Percentiles rank a stretch among this genome's conserved stretches.
phyloP scores from a whole-genome alignment of 2,329 filamentous ascomycete species.

The Fusarium illudens region DNA sequence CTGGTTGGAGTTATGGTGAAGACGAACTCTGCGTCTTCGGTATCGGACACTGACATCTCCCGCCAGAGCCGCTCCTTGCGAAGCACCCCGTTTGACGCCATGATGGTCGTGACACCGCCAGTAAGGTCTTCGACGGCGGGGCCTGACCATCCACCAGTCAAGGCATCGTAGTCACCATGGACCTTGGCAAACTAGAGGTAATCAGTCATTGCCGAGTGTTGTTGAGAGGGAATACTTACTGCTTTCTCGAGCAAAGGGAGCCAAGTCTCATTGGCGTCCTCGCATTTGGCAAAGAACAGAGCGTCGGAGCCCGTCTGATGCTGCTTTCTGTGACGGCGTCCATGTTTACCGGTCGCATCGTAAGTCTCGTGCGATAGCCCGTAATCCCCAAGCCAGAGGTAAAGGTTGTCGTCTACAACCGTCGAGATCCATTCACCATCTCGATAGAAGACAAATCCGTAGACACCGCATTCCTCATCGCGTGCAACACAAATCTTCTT shows the following conservation, averaged over 20 bases:
- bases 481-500: conserved; percentile 72
- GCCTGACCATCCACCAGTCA: conserved; percentile 72
- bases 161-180: conserved; percentile 74
- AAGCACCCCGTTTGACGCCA: conserved; percentile 66
- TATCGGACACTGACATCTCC: conserved; percentile 71
- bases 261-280: conserved; percentile 77
- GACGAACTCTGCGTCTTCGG: conserved; percentile 73
- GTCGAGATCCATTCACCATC: conserved; percentile 76
- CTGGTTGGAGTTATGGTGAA: conserved; percentile 56
- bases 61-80: conserved; percentile 76
- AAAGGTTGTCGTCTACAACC: conserved; percentile 75
- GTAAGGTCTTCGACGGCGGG: conserved; percentile 59
- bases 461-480: conserved; percentile 74
- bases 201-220: neutral
- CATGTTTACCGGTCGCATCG: conserved; percentile 58
- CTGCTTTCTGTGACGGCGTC: conserved; percentile 66
- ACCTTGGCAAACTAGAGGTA: conserved; percentile 70
- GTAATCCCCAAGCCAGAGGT: conserved; percentile 50
- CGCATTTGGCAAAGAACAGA: conserved; percentile 75
- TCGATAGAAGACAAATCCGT: conserved; percentile 77
- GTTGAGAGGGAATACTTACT: conserved; percentile 19
- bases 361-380: conserved; percentile 49
- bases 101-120: conserved; percentile 64
- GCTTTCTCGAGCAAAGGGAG: conserved; percentile 78
- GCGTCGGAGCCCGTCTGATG: conserved; percentile 75